A percentile compares a stretch with the other conserved stretches of the same genome.
phyloP scores from a whole-genome alignment of 2,329 filamentous ascomycete species.

The Calonectria montana region DNA sequence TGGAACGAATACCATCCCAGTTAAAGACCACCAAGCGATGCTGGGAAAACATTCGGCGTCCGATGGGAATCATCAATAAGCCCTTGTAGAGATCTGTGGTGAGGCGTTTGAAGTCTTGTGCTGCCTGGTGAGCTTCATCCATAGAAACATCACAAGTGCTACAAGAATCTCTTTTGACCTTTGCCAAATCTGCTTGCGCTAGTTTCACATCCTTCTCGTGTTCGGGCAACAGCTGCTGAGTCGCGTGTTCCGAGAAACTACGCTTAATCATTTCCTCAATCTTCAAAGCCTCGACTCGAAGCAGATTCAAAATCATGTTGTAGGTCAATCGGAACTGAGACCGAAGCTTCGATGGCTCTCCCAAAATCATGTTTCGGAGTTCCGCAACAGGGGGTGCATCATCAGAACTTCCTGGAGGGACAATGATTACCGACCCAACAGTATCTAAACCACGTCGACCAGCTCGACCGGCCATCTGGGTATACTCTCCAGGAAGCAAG shows the following conservation, averaged over 20 bases:
- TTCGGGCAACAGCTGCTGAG: conserved; percentile 91
- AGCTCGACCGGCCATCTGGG: conserved; percentile 97
- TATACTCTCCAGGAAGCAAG: conserved; percentile 94
- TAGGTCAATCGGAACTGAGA: conserved; percentile 98
- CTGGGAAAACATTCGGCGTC: conserved; percentile 80
- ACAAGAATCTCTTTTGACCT: conserved; percentile 88
- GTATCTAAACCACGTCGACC: conserved; percentile 92
- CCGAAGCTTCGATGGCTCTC: conserved; percentile 92
- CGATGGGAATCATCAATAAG: conserved; percentile 82
- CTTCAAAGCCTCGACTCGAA: conserved; percentile 95
- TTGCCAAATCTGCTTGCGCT: conserved; percentile 90
- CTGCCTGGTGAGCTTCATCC: conserved; percentile 82
- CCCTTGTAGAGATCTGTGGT: conserved; percentile 84
- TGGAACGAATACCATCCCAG: conserved; percentile 84
- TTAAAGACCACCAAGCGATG: conserved; percentile 87
- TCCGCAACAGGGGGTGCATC: conserved; percentile 89
- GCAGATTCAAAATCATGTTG: conserved; percentile 98
- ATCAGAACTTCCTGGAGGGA: conserved; percentile 80
- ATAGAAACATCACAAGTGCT: conserved; percentile 83
- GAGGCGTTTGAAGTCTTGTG: conserved; percentile 82
- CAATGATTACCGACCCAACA: conserved; percentile 94
- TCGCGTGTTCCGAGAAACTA: conserved; percentile 98
- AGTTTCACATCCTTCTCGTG: conserved; percentile 95
- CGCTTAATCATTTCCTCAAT: conserved; percentile 99
- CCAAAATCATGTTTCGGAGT: conserved; percentile 93